These are phyloP conservation scores for Bacterosira constricta DNA, from an alignment of 108 stramenopile species.

Conservation along the genomic window DNA sequence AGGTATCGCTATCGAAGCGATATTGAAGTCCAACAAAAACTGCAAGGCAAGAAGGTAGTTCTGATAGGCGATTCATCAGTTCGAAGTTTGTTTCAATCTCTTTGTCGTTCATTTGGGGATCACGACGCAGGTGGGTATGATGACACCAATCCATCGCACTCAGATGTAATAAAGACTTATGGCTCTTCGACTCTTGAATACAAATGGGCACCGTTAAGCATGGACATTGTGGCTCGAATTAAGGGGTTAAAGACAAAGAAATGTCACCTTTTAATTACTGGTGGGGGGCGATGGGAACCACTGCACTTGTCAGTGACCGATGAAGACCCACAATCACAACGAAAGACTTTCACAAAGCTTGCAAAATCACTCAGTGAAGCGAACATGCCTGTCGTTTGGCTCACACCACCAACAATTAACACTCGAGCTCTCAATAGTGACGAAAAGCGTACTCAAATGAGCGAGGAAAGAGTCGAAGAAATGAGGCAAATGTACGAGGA, in stretches of 20 bases:
- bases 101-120: constrained; percentile 46
- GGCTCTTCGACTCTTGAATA: constrained; percentile 34
- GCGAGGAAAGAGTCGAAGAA: constrained; percentile 44
- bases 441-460: constrained; percentile 56
- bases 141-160: constrained; percentile 13
- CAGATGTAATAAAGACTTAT: constrained; percentile 30
- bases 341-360: constrained; percentile 31
- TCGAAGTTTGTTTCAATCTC: constrained; percentile 40
- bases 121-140: constrained; percentile 44
- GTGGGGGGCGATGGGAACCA: constrained; percentile 47
- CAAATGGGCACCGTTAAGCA: constrained; percentile 56
- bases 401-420: constrained; percentile 55
- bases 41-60: constrained; percentile 33
- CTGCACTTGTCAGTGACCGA: constrained; percentile 53
- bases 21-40: constrained; percentile 17
- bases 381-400: constrained; percentile 36
- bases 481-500: constrained; percentile 40
- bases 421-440: constrained; percentile 48
- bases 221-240: constrained; percentile 41
- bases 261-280: constrained; percentile 31
- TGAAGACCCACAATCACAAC: constrained; percentile 44
- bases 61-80: constrained; percentile 54
- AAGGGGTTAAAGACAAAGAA: constrained; percentile 22
- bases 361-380: constrained; percentile 21
- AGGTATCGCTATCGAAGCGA: constrained; percentile 28